A percentile compares a stretch with the other conserved stretches of the same genome.
Conservation (phyloP, 352 stramenopile species). For the Phytophthora pinifolia region DNA sequence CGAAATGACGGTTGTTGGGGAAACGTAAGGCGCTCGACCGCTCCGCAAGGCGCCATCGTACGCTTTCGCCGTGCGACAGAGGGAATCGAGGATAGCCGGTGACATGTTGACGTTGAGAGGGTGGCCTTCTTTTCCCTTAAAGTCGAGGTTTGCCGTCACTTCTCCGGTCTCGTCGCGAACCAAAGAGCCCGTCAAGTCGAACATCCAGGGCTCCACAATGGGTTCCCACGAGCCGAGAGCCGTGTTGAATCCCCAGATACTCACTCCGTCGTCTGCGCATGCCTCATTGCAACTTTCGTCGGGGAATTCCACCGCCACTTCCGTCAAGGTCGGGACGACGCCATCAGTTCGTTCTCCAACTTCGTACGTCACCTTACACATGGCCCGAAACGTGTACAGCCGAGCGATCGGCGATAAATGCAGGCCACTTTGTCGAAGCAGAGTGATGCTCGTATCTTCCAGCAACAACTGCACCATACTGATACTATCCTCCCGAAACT, state of each 20-base stretch:
- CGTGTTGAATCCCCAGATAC: conserved; percentile 78
- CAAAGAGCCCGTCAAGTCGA: conserved; percentile 40
- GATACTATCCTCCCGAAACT: conserved; percentile 23
- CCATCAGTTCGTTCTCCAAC: conserved; percentile 27
- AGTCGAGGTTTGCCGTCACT: conserved; percentile 50
- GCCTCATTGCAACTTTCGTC: conserved; percentile 50
- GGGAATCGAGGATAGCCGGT: conserved; percentile 55
- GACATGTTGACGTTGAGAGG: conserved; percentile 76
- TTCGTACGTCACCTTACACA: conserved; percentile 62
- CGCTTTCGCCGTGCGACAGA: conserved; percentile 64
- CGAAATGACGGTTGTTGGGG: conserved; percentile 68
- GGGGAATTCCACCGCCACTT: conserved; percentile 60
- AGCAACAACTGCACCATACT: conserved; percentile 54
- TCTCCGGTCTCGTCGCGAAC: conserved; percentile 45
- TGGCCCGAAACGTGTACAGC: conserved; percentile 61
- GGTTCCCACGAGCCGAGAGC: conserved; percentile 78
- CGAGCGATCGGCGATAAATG: conserved; percentile 71
- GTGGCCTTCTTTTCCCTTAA: conserved; percentile 56
- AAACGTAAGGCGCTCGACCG: conserved; percentile 27
- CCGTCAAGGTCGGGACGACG: conserved; percentile 14
- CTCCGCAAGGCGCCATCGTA: conserved; percentile 42
- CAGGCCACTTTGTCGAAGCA: conserved; percentile 72
- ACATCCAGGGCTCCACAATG: conserved; percentile 79
- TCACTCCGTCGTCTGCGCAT: conserved; percentile 70
- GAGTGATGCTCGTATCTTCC: conserved; percentile 68